Base-by-base conservation (phyloP, 176 grass and related monocot genomes). In the Eragrostis nindensis region DNA sequence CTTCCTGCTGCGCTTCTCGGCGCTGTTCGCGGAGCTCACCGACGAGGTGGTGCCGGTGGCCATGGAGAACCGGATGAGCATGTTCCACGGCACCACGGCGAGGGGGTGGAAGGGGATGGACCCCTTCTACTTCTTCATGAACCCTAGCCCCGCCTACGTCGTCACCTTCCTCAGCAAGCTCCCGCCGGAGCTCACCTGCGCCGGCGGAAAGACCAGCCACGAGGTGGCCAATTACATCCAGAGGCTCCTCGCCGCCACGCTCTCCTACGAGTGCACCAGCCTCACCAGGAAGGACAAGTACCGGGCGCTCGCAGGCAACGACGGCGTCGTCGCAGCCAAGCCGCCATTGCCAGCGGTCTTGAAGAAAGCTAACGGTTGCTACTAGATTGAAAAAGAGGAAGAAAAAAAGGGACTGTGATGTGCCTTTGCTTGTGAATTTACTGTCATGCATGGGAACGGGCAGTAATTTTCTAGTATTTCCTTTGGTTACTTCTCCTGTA, bases 231-330 rank as follows among this genome's bases (percentile, higher is more conserved):
- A 94, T 72, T 82, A 94, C 73, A 87, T 97, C 53, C 94, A 97
- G 86, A 94, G 76, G 83, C 86, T 92, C 53, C 87, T 97, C 39
- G 94, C 87, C 17, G 73, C 91, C 74, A 81, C 89, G 22, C 92
- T 97, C 45, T 89, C 89, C 12, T 97, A 90, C 82, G 82, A 94
- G 89, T 97, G 94, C 85, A 97, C 94, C 43, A 86, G 75, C 82
- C 87, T 97, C 89, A 97, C 91, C 19, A 90, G 94, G 83, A 97
- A 86, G 85, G 94, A 97, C 66, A 97, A 97, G 85, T 97, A 97
- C 89, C 18, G 80, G 44, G 89, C 92, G 22, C 91, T 94, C 2
- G 85, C 89, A 3, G 87, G 94, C 8, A 94, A 92, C 80, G 91
- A 97, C 67, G 94, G 91, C 16, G 32, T 82, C 53, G 82, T 88